These are phyloP conservation scores for Scleromitrula shiraiana DNA, from an alignment of 2,329 filamentous ascomycete genomes.

Conservation along the genomic window DNA sequence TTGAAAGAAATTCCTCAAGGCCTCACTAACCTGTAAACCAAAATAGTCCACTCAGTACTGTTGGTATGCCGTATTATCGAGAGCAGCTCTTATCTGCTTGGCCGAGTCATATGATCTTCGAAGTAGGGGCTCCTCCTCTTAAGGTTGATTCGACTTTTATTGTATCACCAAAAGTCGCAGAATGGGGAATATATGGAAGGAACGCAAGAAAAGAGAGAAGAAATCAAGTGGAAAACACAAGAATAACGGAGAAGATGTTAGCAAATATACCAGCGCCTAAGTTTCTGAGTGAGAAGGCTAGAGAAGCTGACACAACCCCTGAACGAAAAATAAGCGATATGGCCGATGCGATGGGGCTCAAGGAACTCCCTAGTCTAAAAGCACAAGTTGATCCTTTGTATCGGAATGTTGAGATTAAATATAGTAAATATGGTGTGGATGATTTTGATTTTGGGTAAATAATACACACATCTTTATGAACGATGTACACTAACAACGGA, in stretches of 20 bases:
- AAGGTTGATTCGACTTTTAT: constrained; percentile 67
- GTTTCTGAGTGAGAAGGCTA: constrained; percentile 88
- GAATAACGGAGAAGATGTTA: constrained; percentile 51
- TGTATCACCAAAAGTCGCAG: constrained; percentile 58
- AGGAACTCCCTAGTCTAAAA: constrained; percentile 65
- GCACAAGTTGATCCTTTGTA: constrained; percentile 84
- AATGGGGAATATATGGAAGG: constrained; percentile 70
- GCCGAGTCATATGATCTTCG: constrained; percentile 76
- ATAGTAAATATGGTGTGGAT: constrained; percentile 98
- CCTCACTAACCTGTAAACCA: background rate
- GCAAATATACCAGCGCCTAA: constrained; percentile 68
- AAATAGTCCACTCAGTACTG: constrained; percentile 64
- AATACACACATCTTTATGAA: background rate
- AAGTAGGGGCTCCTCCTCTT: constrained; percentile 73
- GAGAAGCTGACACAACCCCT: constrained; percentile 47
- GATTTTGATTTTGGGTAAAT: constrained; percentile 92
- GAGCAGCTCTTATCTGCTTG: constrained; percentile 82
- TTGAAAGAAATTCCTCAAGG: background rate
- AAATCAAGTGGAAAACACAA: constrained; percentile 77
- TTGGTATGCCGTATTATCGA: constrained; percentile 91
- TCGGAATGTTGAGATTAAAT: constrained; percentile 93
- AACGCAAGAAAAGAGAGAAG: constrained; percentile 64
- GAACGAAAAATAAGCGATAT: constrained; percentile 43
- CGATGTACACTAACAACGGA: constrained; percentile 12
- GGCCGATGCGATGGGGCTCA: constrained; percentile 56